Evolutionary conservation across 768 basidiomycete species (phyloP).

Genomic region (Psilocybe cubensis): DNA sequence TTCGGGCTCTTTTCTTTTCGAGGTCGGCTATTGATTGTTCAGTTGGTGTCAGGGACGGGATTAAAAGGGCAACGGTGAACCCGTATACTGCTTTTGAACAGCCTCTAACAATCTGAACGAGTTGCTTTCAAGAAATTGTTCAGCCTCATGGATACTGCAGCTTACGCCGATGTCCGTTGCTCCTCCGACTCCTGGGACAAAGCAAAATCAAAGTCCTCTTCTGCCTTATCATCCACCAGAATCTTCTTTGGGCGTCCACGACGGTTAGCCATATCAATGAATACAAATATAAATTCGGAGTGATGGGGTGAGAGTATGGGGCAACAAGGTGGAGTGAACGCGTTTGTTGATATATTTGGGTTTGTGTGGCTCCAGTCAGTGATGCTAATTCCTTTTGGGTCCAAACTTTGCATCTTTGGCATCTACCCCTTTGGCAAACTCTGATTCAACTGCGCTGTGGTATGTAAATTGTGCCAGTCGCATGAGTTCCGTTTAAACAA

Average conservation of each 20-base stretch:
- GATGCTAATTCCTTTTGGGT: background rate
- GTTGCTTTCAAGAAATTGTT: no score
- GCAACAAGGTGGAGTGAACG: background rate
- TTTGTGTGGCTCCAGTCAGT: slow-evolving; percentile 14
- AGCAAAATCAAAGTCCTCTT: slow-evolving; percentile 14
- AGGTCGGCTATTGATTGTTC: slow-evolving; percentile 9
- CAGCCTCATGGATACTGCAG: background rate
- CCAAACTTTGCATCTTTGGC: no score
- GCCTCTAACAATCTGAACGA: slow-evolving; percentile 5
- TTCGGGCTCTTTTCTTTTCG: slow-evolving; percentile 19
- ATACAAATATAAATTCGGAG: background rate
- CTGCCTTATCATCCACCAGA: background rate
- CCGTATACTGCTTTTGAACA: slow-evolving; percentile 9
- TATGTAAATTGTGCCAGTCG: no score
- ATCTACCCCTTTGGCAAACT: no score
- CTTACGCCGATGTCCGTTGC: background rate
- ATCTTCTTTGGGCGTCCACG: background rate
- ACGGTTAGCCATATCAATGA: slow-evolving; percentile 6
- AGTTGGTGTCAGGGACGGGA: background rate
- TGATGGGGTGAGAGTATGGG: background rate
- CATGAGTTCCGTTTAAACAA: no score
- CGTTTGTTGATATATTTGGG: slow-evolving; percentile 9
- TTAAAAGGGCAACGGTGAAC: background rate
- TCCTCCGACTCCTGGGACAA: slow-evolving; percentile 16
- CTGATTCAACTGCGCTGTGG: no score